phyloP scores from a whole-genome alignment of 2,329 filamentous ascomycete genomes.

The Ophiosphaerella korrae region DNA sequence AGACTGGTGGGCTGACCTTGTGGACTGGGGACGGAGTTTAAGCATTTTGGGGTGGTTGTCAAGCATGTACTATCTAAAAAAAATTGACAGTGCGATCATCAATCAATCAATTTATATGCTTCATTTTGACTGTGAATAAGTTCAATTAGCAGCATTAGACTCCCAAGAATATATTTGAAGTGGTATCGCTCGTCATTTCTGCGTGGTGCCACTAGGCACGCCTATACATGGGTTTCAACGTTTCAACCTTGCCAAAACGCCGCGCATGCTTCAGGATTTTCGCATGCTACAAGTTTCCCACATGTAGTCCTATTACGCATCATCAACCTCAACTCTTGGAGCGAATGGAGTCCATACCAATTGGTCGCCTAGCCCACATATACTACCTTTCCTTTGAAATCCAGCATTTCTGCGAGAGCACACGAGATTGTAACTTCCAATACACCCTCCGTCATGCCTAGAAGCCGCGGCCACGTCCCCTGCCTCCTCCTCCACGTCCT shows the following conservation, averaged over 20 bases:
- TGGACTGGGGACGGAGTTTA: too few relatives aligned
- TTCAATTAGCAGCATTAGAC: background rate
- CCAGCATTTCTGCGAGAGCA: conserved; percentile 3
- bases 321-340: conserved; percentile 23
- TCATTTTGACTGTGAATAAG: background rate
- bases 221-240: conserved; percentile 15
- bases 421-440: conserved; percentile 6
- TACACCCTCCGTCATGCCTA: conserved; percentile 10
- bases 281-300: conserved; percentile 14
- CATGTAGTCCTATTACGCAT: conserved; percentile 23
- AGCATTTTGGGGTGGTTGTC: background rate
- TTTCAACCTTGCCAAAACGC: conserved; percentile 21
- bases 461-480: conserved; percentile 47
- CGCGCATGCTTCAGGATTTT: conserved; percentile 20
- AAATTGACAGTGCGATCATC: background rate
- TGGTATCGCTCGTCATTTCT: conserved; percentile 36
- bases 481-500: conserved; percentile 48
- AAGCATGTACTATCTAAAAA: background rate
- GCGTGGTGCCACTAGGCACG: conserved; percentile 14
- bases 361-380: conserved; percentile 9
- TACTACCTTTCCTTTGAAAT: conserved; percentile 1
- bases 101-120: too few relatives aligned
- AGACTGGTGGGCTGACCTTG: too few relatives aligned
- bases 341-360: conserved; percentile 22
- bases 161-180: conserved; percentile 1